These are phyloP conservation scores for Marasmius fiardii DNA, from an alignment of 1,284 basidiomycete genomes.

Conservation along the genomic window DNA sequence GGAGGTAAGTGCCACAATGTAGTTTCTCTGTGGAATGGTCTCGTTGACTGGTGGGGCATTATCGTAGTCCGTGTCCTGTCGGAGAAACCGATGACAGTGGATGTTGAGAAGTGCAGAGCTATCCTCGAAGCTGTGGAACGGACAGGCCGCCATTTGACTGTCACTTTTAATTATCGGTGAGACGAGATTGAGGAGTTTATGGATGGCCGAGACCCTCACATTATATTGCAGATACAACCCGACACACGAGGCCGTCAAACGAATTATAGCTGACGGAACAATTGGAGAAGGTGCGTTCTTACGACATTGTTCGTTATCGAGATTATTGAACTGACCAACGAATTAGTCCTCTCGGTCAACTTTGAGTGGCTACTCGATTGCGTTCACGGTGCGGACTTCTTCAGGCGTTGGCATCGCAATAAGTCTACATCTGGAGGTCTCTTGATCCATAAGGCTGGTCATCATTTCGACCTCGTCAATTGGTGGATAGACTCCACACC, in stretches of 20 bases:
- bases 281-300: slow-evolving; percentile 37
- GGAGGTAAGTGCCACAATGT: slow-evolving; percentile 27
- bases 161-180: slow-evolving; percentile 44
- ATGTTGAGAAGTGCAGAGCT: slow-evolving; percentile 43
- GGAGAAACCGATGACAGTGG: slow-evolving; percentile 58
- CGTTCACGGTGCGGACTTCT: slow-evolving; percentile 54
- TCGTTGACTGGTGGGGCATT: not conserved
- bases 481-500: slow-evolving; percentile 55
- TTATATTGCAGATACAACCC: slow-evolving; percentile 45
- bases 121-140: slow-evolving; percentile 44
- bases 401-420: slow-evolving; percentile 50
- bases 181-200: not conserved
- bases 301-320: not conserved
- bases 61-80: slow-evolving; percentile 39
- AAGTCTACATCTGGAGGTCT: slow-evolving; percentile 48
- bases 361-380: slow-evolving; percentile 54
- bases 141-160: slow-evolving; percentile 39
- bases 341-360: slow-evolving; percentile 46
- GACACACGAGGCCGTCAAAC: slow-evolving; percentile 50
- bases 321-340: not conserved
- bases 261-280: slow-evolving; percentile 42
- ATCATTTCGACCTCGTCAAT: slow-evolving; percentile 51
- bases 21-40: no score
- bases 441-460: slow-evolving; percentile 53
- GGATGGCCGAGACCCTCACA: not conserved